Evolutionary conservation across 2,329 filamentous ascomycete species (phyloP), one percentile per base, ranked within the genome.

Genomic region (Trichothecium roseum): DNA sequence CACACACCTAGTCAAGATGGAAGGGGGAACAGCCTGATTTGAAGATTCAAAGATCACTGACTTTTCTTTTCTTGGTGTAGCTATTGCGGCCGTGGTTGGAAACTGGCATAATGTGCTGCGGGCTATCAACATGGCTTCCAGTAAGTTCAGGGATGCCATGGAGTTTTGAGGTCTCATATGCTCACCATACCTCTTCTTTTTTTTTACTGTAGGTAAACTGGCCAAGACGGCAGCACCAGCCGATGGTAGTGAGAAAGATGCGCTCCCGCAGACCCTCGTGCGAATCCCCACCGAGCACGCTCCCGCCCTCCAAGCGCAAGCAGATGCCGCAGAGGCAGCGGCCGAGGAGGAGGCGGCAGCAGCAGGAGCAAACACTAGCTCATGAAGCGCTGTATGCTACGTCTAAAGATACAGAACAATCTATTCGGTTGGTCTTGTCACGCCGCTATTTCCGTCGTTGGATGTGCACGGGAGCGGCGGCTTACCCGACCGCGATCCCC

Each of bases 21-120:
- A n/a, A n/a, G n/a, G n/a, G n/a, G n/a, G n/a, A n/a, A n/a, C n/a
- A n/a, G n/a, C n/a, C n/a, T n/a, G n/a, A n/a, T n/a, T n/a, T n/a
- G n/a, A n/a, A n/a, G n/a, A n/a, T n/a, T n/a, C n/a, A n/a, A n/a
- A n/a, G n/a, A 18, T 20, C 9, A 34, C 48, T 55, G 30, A 59
- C 42, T n/a, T 40, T 37, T 35, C 27, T 45, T 42, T 34, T 32
- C 10, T 6, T 24, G 20, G 6, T 24, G 20, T 53, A 86, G 84
- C 82, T 40, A 85, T 93, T 49, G 84, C 85, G 28, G 73, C 80
- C n/a, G 84, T 93, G 16, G 66, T 93, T 53, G 74, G 80, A 36
- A 93, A 91, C 55, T 93, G 85, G 85, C 81, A 88, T 56, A 88
- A 85, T 48, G 84, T 93, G 44, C 68, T 93, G 40, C 71, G 81